Evolutionary conservation across 2,329 filamentous ascomycete genomes (phyloP).

Genomic region (Colletotrichum sidae): DNA sequence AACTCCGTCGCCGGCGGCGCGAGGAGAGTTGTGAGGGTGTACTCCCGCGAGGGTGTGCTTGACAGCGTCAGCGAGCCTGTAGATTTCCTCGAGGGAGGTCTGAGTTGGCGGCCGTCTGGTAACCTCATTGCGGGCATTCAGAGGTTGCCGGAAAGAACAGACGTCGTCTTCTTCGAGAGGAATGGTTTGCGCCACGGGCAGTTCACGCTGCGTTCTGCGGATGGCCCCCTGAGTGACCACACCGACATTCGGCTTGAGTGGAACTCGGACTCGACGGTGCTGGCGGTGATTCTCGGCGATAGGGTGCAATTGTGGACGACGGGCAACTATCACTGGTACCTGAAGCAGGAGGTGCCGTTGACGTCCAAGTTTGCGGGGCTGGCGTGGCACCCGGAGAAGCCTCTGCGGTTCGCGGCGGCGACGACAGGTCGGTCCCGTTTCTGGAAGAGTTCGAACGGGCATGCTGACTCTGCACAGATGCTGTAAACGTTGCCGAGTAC

Average conservation of each 20-base stretch:
- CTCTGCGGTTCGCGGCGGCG: conserved; percentile 73
- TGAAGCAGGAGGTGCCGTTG: conserved; percentile 86
- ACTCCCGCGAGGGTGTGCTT: conserved; percentile 87
- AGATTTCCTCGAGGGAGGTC: conserved; percentile 84
- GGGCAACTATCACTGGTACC: conserved; percentile 97
- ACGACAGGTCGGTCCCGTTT: conserved; percentile 55
- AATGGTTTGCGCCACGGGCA: conserved; percentile 98
- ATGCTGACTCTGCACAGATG: conserved; percentile 47
- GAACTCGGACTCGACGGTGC: conserved; percentile 92
- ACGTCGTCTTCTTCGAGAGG: conserved; percentile 95
- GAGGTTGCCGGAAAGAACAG: conserved; percentile 73
- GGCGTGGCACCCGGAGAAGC: conserved; percentile 89
- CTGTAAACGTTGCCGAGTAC: conserved; percentile 73
- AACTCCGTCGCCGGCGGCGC: conserved; percentile 78
- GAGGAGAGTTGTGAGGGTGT: conserved; percentile 88
- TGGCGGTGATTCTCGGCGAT: conserved; percentile 82
- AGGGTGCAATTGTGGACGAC: conserved; percentile 95
- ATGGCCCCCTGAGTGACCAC: conserved; percentile 66
- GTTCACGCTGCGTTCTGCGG: conserved; percentile 80
- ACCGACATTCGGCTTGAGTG: conserved; percentile 77
- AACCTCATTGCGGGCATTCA: conserved; percentile 92
- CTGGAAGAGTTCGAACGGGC: background rate
- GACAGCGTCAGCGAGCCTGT: conserved; percentile 97
- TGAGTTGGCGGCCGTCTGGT: conserved; percentile 93
- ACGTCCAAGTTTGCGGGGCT: conserved; percentile 49